Evolutionary conservation across 345 rosid species (phyloP), one percentile per base, ranked within the genome.

Genomic region (Carallia pectinifolia): DNA sequence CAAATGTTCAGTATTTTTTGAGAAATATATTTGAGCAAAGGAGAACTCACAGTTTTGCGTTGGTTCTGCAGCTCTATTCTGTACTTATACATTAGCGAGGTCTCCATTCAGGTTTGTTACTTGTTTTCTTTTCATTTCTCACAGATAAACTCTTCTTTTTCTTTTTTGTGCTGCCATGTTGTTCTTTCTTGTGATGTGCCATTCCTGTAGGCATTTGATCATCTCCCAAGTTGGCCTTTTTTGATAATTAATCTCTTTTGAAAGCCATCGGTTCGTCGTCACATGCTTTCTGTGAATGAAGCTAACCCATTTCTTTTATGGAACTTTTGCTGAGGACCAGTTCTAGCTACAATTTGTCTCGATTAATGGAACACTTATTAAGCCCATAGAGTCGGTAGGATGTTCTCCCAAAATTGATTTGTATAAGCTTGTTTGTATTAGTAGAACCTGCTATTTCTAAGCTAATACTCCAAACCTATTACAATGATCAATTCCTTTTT

Each of bases 81-180:
- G 63, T 85, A 88, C 81, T 77, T 89, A 61, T 95, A 90, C 83
- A 62, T 85, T 67, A 92, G 98, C 53, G 97, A 95, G 90, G 90
- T 92, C 77, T 62, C 81, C 61, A 81, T 74, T 75, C 98, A 95
- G 99, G 99, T 94, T 78, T 79, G 94, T 80, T 66, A 29, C 29
- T 64, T 10, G 8, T 12, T 3, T 44, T 44, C 17, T 70, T 30
- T 36, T 66, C 34, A 10, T 29, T 55, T 19, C 48, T 53, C 10
- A 64, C 53, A 6, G 31, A 53, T 48, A 7, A 55, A 29, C 50
- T 44, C 52, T 12, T 39, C 61, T 58, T 66, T 13, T 60, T 23
- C 3, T 44, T 39, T 53, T 10, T 52, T 69, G 48, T 8, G 4
- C 8, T 8, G 13, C 48, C 9, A 40, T 40, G 48, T 40, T 40